phyloP scores from a whole-genome alignment of 1,284 basidiomycete genomes.

The Anthracocystis setariae region DNA sequence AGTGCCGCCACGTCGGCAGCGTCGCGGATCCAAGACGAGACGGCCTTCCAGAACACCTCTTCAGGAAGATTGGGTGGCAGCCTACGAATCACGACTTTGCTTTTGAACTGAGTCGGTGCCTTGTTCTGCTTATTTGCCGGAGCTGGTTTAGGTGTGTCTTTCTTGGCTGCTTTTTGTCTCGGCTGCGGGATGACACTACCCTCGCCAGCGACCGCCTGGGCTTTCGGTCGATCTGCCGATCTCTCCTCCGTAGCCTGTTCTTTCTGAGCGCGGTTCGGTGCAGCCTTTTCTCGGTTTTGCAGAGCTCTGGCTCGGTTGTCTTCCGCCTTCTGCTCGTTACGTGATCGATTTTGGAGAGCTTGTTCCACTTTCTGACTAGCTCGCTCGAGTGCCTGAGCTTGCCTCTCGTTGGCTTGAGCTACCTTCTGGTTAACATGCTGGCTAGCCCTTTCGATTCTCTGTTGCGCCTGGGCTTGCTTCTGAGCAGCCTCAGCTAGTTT shows the following conservation, averaged over 20 bases:
- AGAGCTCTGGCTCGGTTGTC: constrained; percentile 17
- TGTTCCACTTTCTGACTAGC: not conserved
- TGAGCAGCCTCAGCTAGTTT: no score
- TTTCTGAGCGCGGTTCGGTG: constrained; percentile 14
- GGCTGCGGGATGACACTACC: not conserved
- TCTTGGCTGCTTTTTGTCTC: constrained; percentile 32
- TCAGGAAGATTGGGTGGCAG: constrained; percentile 92
- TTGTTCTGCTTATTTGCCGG: constrained; percentile 11
- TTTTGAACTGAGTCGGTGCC: constrained; percentile 65
- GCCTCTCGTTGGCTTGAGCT: no score
- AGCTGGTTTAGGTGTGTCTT: constrained; percentile 10
- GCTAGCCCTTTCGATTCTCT: no score
- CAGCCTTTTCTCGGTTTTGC: constrained; percentile 23
- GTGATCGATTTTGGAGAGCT: not conserved
- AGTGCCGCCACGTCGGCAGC: constrained; percentile 72
- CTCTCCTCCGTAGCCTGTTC: not conserved
- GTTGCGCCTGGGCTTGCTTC: no score
- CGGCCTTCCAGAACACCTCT: constrained; percentile 90
- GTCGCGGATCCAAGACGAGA: constrained; percentile 79
- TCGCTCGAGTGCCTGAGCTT: no score
- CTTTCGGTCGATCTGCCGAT: not conserved
- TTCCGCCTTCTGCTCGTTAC: not conserved
- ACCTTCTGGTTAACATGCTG: no score
- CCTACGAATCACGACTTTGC: constrained; percentile 88
- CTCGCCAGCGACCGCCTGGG: not conserved